phyloP scores from a whole-genome alignment of 2,329 filamentous ascomycete species.

The Botrytis squamosa region DNA sequence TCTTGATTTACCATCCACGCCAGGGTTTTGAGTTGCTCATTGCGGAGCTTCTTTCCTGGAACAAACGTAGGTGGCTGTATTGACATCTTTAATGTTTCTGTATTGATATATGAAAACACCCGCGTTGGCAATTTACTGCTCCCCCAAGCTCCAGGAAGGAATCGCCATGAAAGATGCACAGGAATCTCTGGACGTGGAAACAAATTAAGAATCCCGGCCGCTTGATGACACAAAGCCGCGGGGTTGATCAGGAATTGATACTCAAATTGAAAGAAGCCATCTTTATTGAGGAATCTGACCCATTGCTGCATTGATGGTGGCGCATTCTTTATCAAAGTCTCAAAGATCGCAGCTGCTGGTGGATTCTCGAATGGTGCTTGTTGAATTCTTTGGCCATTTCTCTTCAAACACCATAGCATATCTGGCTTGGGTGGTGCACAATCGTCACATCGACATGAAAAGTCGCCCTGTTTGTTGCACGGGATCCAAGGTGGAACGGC shows the following conservation, averaged over 20 bases:
- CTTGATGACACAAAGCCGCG: constrained; percentile 45
- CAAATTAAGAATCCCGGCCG: constrained; percentile 30
- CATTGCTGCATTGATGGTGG: constrained; percentile 44
- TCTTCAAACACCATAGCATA: constrained; percentile 5
- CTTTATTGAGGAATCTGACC: constrained; percentile 38
- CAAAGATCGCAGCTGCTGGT: constrained; percentile 49
- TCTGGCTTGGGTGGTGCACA: neutral
- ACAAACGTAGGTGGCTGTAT: constrained; percentile 40
- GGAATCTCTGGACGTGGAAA: neutral
- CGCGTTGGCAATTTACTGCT: constrained; percentile 29
- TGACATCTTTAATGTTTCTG: constrained; percentile 5
- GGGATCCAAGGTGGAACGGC: neutral
- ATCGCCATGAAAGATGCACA: constrained; percentile 45
- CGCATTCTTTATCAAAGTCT: constrained; percentile 49
- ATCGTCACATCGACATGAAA: neutral
- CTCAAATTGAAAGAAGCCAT: constrained; percentile 37
- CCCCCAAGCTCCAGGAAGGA: constrained; percentile 47
- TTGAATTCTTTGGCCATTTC: constrained; percentile 23
- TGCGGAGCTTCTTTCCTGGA: constrained; percentile 41
- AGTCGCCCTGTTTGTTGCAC: neutral
- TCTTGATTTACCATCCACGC: constrained; percentile 61
- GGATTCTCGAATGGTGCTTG: constrained; percentile 52
- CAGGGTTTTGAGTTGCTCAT: constrained; percentile 55
- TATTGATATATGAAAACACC: constrained; percentile 19
- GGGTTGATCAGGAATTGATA: constrained; percentile 46